Evolutionary conservation across 176 grass and related monocot species (phyloP).

Genomic region (Triticum aestivum): DNA sequence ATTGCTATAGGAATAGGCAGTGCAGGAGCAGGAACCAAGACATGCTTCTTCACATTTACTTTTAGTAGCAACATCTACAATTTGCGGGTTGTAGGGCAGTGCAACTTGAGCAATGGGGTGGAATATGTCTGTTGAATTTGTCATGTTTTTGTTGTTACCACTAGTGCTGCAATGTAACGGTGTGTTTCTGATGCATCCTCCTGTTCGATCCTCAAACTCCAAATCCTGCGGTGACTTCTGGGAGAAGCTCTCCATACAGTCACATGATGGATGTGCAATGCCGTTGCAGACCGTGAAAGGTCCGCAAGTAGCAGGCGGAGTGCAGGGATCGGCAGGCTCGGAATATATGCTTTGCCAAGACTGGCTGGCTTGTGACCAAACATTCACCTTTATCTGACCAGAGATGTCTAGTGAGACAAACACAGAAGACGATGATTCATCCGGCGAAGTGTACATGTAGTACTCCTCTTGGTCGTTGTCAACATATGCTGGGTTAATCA

Average conservation of each 20-base stretch:
- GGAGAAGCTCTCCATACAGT: not conserved
- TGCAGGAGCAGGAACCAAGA: not conserved
- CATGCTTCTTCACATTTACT: not conserved
- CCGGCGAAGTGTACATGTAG: not conserved
- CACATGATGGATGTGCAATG: not conserved
- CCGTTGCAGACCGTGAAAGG: not conserved
- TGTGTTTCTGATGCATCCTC: not conserved
- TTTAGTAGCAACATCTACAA: not conserved
- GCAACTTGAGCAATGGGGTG: not conserved
- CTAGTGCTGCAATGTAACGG: not conserved
- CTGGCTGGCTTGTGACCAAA: not conserved
- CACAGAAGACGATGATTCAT: not conserved
- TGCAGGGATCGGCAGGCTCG: not conserved
- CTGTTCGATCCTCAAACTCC: constrained; percentile 11
- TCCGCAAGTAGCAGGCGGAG: not conserved
- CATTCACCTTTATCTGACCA: not conserved
- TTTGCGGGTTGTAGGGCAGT: not conserved
- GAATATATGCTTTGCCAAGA: not conserved
- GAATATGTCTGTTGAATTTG: not conserved
- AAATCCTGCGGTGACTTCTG: not conserved
- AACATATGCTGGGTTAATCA: not conserved
- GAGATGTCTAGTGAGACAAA: not conserved
- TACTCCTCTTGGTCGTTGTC: not conserved
- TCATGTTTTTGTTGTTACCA: not conserved
- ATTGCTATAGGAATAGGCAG: not conserved